phyloP scores from a whole-genome alignment of 148 eudicot species.

The Diospyros lotus region DNA sequence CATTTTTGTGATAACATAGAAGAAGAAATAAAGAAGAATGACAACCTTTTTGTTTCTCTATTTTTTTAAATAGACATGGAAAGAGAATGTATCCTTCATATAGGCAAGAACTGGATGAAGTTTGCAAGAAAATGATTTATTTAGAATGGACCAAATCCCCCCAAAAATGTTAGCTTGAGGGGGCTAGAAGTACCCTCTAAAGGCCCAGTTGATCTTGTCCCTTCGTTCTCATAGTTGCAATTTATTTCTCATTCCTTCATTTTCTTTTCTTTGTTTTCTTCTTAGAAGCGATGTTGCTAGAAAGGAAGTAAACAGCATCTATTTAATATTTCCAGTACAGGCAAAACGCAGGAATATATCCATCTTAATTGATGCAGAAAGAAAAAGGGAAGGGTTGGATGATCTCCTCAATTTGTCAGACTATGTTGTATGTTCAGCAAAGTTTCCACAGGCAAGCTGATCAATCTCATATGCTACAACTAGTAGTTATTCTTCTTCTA shows the following conservation, averaged over 20 bases:
- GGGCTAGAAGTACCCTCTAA: neutral
- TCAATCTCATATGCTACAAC: neutral
- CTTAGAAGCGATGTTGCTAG: neutral
- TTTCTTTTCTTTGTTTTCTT: neutral
- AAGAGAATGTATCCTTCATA: neutral
- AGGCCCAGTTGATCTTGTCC: neutral
- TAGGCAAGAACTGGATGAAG: neutral
- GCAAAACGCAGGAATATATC: conserved; percentile 72
- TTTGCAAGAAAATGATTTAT: neutral
- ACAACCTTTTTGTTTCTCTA: too few species aligned
- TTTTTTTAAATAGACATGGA: neutral
- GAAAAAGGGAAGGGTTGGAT: conserved; percentile 72
- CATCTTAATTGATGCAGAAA: conserved; percentile 88
- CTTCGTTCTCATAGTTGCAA: neutral
- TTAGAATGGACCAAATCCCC: neutral
- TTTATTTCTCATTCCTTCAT: neutral
- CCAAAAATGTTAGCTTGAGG: neutral
- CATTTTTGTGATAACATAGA: neutral
- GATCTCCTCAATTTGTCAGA: conserved; percentile 63
- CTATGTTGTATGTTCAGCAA: conserved; percentile 78
- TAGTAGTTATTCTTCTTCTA: neutral
- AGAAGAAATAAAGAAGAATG: neutral
- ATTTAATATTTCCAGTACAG: conserved; percentile 63
- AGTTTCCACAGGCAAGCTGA: conserved; percentile 76
- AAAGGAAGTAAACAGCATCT: conserved; percentile 20